These are phyloP conservation scores for Polytrichum formosum DNA, from an alignment of 225 moss, liverwort and hornwort genomes.

Conservation along the genomic window DNA sequence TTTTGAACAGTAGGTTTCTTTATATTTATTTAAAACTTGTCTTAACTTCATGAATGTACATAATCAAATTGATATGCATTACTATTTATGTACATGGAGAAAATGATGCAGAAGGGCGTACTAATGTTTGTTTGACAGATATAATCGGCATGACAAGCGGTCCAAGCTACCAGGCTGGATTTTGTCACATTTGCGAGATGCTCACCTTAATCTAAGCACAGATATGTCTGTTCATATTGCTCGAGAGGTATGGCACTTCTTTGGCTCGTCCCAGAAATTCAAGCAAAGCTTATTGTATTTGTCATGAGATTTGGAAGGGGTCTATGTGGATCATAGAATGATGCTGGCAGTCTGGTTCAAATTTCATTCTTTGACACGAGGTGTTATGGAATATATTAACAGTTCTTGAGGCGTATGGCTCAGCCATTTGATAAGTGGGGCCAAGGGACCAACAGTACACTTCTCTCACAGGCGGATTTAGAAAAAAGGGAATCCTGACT, in stretches of 20 bases:
- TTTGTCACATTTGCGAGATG: constrained; percentile 88
- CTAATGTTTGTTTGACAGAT: constrained; percentile 34
- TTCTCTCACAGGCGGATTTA: constrained; percentile 86
- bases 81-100: no score
- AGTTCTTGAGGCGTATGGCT: constrained; percentile 98
- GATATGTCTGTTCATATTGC: constrained; percentile 99
- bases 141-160: constrained; percentile 97
- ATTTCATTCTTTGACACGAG: background rate
- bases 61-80: no score
- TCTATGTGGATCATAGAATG: background rate
- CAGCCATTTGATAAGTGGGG: constrained; percentile 88
- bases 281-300: no score
- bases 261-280: background rate
- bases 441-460: constrained; percentile 64
- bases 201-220: constrained; percentile 96
- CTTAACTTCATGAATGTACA: no score
- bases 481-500: constrained; percentile 57
- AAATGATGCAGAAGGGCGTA: no score
- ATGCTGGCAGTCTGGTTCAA: background rate
- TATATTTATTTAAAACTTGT: no score
- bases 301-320: no score
- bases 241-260: constrained; percentile 64
- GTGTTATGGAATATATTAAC: constrained; percentile 18
- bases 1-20: no score
- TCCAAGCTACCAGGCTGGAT: constrained; percentile 99